Base-by-base conservation (phyloP, 768 basidiomycete genomes). In the Leccinum truebloodii region DNA sequence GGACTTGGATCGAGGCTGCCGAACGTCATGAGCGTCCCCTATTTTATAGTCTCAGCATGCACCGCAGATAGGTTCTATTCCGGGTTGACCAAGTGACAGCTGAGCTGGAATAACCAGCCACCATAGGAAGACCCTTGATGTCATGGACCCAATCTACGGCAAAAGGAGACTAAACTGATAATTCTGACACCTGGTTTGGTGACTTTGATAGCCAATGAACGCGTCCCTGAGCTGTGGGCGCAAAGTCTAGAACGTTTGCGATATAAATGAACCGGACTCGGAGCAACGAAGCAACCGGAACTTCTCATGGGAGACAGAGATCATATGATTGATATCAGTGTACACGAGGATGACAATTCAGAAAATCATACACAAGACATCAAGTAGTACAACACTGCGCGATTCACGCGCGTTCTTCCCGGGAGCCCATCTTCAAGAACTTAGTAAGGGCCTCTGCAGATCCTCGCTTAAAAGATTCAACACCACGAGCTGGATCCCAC, bases 401-500 rank as follows among this genome's bases (percentile, higher is more conserved):
- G 9, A 20, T 57, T 67, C 52, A 71, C n/a, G 54, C 44, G 35
- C 46, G 84, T 28, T 85, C 82, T 60, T 88, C 88, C 81, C 84
- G 88, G 52, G 87, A 83, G 22, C 88, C 86, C 83, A 89, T 87
- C 69, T 84, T 88, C 77, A 94, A 77, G 74, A 95, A 94, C 52
- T 90, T 80, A 10, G 89, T 85, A 30, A 95, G 79, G 26, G 94
- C 92, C 67, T 95, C 90, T 72, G 95, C 93, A 2, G 92, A 94
- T 14, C 89, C 89, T 55, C 84, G 85, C 73, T 94, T 95, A 76
- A 95, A 94, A 44, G 90, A 67, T 60, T 95, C 94, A 3, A 95
- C 86, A 49, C 88, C 89, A 22, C 93, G 86, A 10, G 87, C 86
- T 18, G 94, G 94, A 70, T 95, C 93, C 86, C 90, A 96, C 5